Conservation (phyloP, 179 eudicot species). For the Corrigiola litoralis region DNA sequence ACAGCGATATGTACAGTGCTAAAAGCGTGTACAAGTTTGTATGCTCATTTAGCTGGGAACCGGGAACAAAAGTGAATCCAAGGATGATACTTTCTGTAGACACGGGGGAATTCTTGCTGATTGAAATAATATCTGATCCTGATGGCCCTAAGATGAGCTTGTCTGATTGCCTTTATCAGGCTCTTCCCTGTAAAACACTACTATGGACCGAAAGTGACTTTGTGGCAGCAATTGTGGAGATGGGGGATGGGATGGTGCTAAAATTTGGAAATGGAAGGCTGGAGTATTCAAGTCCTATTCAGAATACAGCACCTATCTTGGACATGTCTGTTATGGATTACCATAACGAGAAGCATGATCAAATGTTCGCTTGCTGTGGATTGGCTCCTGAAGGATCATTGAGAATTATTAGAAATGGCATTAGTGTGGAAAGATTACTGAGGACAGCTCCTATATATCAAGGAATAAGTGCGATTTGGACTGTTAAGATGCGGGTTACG, state of each 20-base stretch:
- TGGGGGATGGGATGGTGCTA: conserved; percentile 94
- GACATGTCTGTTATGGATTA: conserved; percentile 87
- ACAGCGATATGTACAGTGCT: conserved; percentile 37
- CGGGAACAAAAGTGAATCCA: conserved; percentile 39
- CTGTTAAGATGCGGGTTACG: conserved; percentile 55
- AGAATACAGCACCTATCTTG: conserved; percentile 89
- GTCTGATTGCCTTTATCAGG: conserved; percentile 73
- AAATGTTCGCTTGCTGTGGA: conserved; percentile 97
- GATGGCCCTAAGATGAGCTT: conserved; percentile 56
- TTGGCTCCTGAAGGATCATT: conserved; percentile 93
- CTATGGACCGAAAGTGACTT: conserved; percentile 80
- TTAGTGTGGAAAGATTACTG: conserved; percentile 79
- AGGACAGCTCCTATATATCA: conserved; percentile 87
- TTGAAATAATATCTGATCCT: conserved; percentile 51
- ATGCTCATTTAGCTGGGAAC: conserved; percentile 98
- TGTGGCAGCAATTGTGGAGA: conserved; percentile 82
- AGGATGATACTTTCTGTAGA: conserved; percentile 76
- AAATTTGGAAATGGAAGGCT: conserved; percentile 66
- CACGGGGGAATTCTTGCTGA: conserved; percentile 67
- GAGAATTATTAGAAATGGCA: conserved; percentile 85
- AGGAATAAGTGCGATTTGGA: conserved; percentile 90
- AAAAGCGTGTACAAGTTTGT: conserved; percentile 48
- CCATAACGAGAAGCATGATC: conserved; percentile 89
- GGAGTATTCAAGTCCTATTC: conserved; percentile 56
- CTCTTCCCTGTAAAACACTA: conserved; percentile 60